A percentile compares a stretch with the other conserved stretches of the same genome.
These are phyloP conservation scores for Meyerozyma athensensis DNA, from an alignment of 1,139 yeast genomes.

Conservation along the genomic window DNA sequence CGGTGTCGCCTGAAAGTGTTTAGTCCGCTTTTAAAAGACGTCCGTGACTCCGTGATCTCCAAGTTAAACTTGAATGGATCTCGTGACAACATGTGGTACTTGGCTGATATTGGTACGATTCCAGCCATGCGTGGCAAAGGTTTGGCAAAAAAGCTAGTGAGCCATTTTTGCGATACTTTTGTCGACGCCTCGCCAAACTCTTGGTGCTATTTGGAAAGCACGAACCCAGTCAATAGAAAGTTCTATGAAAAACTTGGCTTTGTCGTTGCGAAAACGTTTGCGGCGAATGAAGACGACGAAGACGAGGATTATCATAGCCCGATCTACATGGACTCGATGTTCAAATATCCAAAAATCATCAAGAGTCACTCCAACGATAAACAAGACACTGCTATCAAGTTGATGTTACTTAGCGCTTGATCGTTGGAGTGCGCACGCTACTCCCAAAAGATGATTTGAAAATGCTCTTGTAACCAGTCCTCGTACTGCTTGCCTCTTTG, in stretches of 20 bases:
- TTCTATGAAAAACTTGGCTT: conserved; percentile 49
- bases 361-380: conserved; percentile 4
- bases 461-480: background rate
- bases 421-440: conserved; percentile 4
- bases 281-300: conserved; percentile 27
- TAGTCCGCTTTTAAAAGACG: conserved; percentile 31
- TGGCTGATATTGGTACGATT: conserved; percentile 36
- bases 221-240: conserved; percentile 46
- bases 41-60: conserved; percentile 22
- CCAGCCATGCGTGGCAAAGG: conserved; percentile 40
- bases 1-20: conserved; percentile 33
- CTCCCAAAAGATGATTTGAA: background rate
- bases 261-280: conserved; percentile 39
- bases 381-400: background rate
- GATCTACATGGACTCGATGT: conserved; percentile 3
- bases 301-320: conserved; percentile 1
- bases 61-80: conserved; percentile 11
- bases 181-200: conserved; percentile 12
- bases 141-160: conserved; percentile 30
- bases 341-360: conserved; percentile 4
- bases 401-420: background rate
- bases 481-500: background rate
- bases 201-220: conserved; percentile 34
- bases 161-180: conserved; percentile 24
- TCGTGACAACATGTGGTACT: conserved; percentile 30